A percentile compares a stretch with the other conserved stretches of the same genome.
These are phyloP conservation scores for Paraglomus brasilianum DNA, from an alignment of 192 early-diverging fungal species.

Conservation along the genomic window DNA sequence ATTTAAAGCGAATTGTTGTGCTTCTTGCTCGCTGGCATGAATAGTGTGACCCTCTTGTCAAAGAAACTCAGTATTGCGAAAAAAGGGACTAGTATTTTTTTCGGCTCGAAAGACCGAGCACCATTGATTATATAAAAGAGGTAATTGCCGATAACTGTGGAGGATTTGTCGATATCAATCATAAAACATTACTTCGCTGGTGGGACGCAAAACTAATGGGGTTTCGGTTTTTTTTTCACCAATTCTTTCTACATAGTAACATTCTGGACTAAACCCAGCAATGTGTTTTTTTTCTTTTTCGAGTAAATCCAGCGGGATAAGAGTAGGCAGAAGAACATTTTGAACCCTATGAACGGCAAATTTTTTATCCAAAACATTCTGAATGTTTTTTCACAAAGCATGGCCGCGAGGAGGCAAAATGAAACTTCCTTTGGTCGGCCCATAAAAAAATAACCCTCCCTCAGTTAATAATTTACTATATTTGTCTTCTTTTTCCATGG, in stretches of 20 bases:
- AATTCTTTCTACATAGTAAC: neutral
- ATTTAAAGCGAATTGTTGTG: slow-evolving; percentile 4
- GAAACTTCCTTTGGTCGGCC: slow-evolving; percentile 6
- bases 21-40: neutral
- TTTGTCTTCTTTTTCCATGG: neutral
- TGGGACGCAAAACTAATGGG: slow-evolving; percentile 19
- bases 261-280: slow-evolving; percentile 14
- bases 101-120: slow-evolving; percentile 20
- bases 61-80: slow-evolving; percentile 22
- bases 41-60: slow-evolving; percentile 21
- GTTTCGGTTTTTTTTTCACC: slow-evolving; percentile 1
- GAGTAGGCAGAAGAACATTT: slow-evolving; percentile 21
- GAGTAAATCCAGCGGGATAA: slow-evolving; percentile 7
- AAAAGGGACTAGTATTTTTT: slow-evolving; percentile 20
- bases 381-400: slow-evolving; percentile 9
- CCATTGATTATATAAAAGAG: slow-evolving; percentile 15
- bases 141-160: slow-evolving; percentile 18
- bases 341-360: neutral
- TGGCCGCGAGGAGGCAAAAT: slow-evolving; percentile 10
- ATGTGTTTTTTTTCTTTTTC: slow-evolving; percentile 26
- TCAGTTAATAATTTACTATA: slow-evolving; percentile 1
- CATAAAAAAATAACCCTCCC: neutral
- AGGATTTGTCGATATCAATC: slow-evolving; percentile 10
- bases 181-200: slow-evolving; percentile 22
- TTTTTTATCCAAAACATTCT: neutral